Evolutionary conservation across 1,139 yeast species (phyloP).

Genomic region (Wickerhamiella pararugosa): DNA sequence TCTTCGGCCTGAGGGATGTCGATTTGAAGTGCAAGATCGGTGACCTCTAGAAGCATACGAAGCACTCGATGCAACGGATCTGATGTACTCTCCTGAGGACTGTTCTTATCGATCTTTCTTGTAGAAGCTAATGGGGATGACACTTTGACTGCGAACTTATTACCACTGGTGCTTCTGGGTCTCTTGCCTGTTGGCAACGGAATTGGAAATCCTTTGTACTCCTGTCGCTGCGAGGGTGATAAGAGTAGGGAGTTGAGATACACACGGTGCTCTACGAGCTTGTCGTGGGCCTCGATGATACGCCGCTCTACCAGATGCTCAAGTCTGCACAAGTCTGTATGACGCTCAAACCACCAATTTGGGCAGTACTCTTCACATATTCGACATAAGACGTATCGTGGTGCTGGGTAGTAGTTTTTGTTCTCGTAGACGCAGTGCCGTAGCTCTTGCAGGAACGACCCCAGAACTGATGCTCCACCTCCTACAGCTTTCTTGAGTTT

Average conservation of each 20-base stretch:
- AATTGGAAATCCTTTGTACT: constrained; percentile 48
- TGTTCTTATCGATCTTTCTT: background rate
- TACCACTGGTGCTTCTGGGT: background rate
- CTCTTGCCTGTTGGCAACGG: constrained; percentile 21
- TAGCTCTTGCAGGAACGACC: constrained; percentile 50
- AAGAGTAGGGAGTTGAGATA: constrained; percentile 25
- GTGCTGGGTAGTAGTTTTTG: constrained; percentile 54
- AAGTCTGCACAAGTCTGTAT: constrained; percentile 72
- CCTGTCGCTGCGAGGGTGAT: constrained; percentile 19
- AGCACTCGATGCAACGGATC: too few species aligned
- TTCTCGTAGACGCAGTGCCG: constrained; percentile 48
- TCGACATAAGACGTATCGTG: constrained; percentile 36
- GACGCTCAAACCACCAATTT: constrained; percentile 92
- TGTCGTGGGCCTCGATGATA: constrained; percentile 66
- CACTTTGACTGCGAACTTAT: constrained; percentile 9
- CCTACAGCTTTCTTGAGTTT: constrained; percentile 14
- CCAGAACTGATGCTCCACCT: constrained; percentile 81
- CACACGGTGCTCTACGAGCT: constrained; percentile 56
- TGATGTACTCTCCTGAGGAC: too few species aligned
- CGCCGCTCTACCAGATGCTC: constrained; percentile 76
- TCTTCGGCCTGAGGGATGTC: constrained; percentile 2
- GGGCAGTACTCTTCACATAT: constrained; percentile 89
- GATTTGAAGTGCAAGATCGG: background rate
- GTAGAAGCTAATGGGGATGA: constrained; percentile 14
- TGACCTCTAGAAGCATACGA: background rate